Conservation (phyloP, 305 asterid genomes). For the Stenogyne calaminthoides region DNA sequence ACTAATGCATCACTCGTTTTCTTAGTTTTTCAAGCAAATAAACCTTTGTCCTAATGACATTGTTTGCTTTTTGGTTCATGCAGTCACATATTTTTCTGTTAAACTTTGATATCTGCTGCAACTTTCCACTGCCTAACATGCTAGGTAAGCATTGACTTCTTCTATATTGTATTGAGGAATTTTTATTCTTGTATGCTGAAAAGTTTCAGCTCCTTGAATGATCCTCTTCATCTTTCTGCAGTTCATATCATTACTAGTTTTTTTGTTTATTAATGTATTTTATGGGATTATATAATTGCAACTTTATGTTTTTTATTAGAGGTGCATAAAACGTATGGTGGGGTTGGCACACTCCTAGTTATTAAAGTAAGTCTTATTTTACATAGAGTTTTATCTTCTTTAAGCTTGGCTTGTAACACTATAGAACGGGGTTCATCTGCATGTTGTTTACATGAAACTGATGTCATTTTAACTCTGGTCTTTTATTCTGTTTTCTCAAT, state of each 20-base stretch:
- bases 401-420: conserved; percentile 21
- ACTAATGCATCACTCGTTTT: not conserved
- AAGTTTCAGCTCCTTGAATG: not conserved
- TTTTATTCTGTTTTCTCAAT: conserved; percentile 16
- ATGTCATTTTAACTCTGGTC: not conserved
- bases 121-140: conserved; percentile 68
- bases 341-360: conserved; percentile 75
- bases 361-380: conserved; percentile 53
- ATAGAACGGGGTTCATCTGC: conserved; percentile 1
- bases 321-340: conserved; percentile 68
- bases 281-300: conserved; percentile 25
- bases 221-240: not conserved
- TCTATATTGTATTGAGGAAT: not conserved
- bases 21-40: not conserved
- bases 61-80: conserved; percentile 30
- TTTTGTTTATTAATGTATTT: conserved; percentile 7
- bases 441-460: conserved; percentile 1
- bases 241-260: not conserved
- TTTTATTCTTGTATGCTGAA: conserved; percentile 20
- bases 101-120: conserved; percentile 85
- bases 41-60: conserved; percentile 3
- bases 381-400: not conserved
- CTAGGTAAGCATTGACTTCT: conserved; percentile 51
- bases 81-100: conserved; percentile 81
- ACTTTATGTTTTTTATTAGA: conserved; percentile 43